Base-by-base conservation (phyloP, 192 early-diverging fungal species). In the Coemansia sp. region DNA sequence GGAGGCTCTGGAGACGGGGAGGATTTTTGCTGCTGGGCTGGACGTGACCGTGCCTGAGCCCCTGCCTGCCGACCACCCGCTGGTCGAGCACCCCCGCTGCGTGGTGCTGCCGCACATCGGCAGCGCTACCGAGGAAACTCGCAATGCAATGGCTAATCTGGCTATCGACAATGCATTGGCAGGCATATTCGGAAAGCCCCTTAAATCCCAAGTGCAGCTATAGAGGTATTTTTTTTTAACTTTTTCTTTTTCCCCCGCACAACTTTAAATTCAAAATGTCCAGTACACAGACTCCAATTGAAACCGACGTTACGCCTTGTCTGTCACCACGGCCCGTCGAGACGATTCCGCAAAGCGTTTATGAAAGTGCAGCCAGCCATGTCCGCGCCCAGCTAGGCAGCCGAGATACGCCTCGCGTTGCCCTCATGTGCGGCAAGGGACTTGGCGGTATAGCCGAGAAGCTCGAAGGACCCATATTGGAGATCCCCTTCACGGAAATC, bases 21-120 rank as follows among this genome's bases (percentile, higher is more conserved):
- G 54, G 31, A 66, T 93, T 42, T 87, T 82, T 5, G 81, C 79
- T 18, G 89, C 85, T 3, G 93, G 89, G n/a, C 61, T 93, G 48
- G 92, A 96, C 68, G 91, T 93, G 8, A 93, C 88, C 0, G 85
- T 84, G 16, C 93, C 93, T 0, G 93, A 96, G 67, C 93, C 92
- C 6, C 55, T 96, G 39, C 79, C 82, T 7, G 31, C 52, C 0
- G 76, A 85, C 45, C 82, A 88, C 51, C 80, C 78, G 44, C 67
- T 93, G 23, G 64, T 87, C 17, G 41, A 62, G 39, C 79, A 87
- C 31, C 64, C 79, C 11, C 82, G 81, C n/a, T 87, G 83, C 44
- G 74, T 79, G 5, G 80, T 96, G 0, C 60, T 96, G 34, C 93
- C 93, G n/a, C 93, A 96, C 53, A 87, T 93, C 49, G 88, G 86